Percentiles rank a stretch among this genome's conserved stretches.
Conservation (phyloP, 106 monocot species). For the Amphibolis antarctica region DNA sequence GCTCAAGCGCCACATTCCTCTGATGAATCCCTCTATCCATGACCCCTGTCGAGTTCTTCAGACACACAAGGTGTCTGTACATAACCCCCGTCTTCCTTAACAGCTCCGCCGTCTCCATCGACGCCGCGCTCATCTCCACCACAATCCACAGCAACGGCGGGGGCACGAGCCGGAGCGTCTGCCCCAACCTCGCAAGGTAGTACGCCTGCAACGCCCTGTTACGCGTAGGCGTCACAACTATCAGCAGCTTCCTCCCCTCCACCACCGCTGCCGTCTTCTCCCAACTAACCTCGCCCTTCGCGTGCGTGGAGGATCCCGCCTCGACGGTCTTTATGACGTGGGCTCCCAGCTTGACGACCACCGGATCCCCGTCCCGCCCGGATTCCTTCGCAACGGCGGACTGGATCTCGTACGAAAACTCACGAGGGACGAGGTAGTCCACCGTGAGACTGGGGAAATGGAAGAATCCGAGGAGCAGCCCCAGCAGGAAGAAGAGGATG, state of each 20-base stretch:
- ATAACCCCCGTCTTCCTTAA: slow-evolving; percentile 48
- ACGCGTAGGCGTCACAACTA: slow-evolving; percentile 80
- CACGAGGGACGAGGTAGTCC: not conserved
- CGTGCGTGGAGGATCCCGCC: no score
- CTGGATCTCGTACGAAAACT: not conserved
- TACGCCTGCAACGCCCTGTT: slow-evolving; percentile 63
- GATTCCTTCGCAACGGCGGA: not conserved
- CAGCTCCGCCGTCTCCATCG: slow-evolving; percentile 52
- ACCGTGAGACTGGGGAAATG: slow-evolving; percentile 25
- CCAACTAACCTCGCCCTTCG: not conserved
- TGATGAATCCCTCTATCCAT: slow-evolving; percentile 37
- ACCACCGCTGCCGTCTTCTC: not conserved
- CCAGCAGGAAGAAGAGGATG: slow-evolving; percentile 12
- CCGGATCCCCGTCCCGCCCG: no score
- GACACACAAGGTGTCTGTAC: slow-evolving; percentile 48
- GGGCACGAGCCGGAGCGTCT: slow-evolving; percentile 52
- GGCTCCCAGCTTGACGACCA: not conserved
- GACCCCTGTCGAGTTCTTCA: slow-evolving; percentile 16
- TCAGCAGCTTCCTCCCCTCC: slow-evolving; percentile 33
- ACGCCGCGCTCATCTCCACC: slow-evolving; percentile 42
- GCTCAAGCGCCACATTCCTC: slow-evolving; percentile 47
- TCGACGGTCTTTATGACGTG: not conserved
- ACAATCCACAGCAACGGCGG: slow-evolving; percentile 76
- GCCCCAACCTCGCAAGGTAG: slow-evolving; percentile 47
- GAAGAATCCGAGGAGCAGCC: slow-evolving; percentile 22